A percentile compares a stretch with the other conserved stretches of the same genome.
Conservation (phyloP, 805 yeast genomes). For the Lipomyces sp. region DNA sequence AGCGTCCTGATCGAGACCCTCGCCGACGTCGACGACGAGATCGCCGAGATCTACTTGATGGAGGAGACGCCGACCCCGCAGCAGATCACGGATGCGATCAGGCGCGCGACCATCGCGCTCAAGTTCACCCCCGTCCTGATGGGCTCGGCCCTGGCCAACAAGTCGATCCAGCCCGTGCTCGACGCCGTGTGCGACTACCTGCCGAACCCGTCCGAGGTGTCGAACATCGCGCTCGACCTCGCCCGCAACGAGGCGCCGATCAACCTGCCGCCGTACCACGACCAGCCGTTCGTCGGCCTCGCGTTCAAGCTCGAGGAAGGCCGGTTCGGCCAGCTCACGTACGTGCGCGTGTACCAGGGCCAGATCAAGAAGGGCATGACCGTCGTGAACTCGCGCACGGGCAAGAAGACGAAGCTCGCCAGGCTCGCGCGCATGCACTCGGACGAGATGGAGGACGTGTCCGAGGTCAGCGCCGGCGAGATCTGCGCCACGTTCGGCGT, state of each 20-base stretch:
- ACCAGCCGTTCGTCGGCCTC: constrained; percentile 84
- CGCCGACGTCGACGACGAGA: constrained; percentile 97
- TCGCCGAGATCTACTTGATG: constrained; percentile 87
- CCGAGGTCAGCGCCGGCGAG: constrained; percentile 95
- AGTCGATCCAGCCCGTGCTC: constrained; percentile 90
- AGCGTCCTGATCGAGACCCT: constrained; percentile 80
- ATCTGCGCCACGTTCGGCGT: constrained; percentile 99
- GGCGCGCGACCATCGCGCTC: constrained; percentile 93
- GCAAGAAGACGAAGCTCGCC: constrained; percentile 88
- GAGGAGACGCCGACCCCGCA: constrained; percentile 82
- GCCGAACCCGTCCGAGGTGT: constrained; percentile 91
- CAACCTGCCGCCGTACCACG: constrained; percentile 65
- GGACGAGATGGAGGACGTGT: constrained; percentile 97
- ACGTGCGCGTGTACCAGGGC: constrained; percentile 96
- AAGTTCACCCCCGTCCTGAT: constrained; percentile 98
- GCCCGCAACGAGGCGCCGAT: constrained; percentile 63
- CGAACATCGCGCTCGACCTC: constrained; percentile 81
- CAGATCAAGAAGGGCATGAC: constrained; percentile 83
- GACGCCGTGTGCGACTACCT: constrained; percentile 94
- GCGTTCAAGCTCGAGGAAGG: constrained; percentile 99
- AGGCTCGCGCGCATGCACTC: constrained; percentile 98
- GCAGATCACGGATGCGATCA: constrained; percentile 83
- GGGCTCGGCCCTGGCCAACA: constrained; percentile 98
- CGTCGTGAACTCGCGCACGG: constrained; percentile 85
- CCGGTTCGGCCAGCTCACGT: constrained; percentile 94